Evolutionary conservation across 768 basidiomycete species (phyloP).

Genomic region (Pleurotus platypus): DNA sequence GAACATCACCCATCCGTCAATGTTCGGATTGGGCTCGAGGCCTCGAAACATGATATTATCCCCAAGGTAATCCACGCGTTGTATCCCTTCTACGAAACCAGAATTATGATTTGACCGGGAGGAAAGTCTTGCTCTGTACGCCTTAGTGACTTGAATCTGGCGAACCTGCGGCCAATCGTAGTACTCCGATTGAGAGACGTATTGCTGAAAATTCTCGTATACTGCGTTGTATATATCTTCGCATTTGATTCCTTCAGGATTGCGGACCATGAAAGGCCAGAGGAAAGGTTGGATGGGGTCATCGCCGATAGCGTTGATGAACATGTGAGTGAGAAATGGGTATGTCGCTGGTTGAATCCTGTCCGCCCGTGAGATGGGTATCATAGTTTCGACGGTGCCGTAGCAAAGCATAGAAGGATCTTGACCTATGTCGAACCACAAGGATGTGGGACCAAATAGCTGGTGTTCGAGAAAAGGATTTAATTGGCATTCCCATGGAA

Average conservation of each 20-base stretch:
- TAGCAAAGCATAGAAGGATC: constrained; percentile 21
- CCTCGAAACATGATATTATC: constrained; percentile 47
- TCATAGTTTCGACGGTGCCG: constrained; percentile 22
- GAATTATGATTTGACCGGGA: constrained; percentile 8
- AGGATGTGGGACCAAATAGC: constrained; percentile 32
- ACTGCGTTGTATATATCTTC: constrained; percentile 51
- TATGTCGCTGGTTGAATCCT: constrained; percentile 56
- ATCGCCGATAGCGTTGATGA: constrained; percentile 49
- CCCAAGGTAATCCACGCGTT: constrained; percentile 46
- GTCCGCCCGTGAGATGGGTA: constrained; percentile 32
- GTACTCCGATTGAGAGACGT: constrained; percentile 31
- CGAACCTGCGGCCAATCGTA: constrained; percentile 29
- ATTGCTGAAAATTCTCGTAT: constrained; percentile 37
- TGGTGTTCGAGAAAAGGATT: constrained; percentile 55
- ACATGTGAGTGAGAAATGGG: constrained; percentile 56
- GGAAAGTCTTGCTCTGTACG: constrained; percentile 23
- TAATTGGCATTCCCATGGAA: constrained; percentile 48
- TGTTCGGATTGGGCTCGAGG: constrained; percentile 45
- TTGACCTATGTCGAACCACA: constrained; percentile 48
- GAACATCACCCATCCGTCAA: constrained; percentile 41
- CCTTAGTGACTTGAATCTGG: constrained; percentile 25
- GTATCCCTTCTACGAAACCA: constrained; percentile 19
- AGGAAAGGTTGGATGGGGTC: constrained; percentile 43
- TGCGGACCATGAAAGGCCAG: constrained; percentile 54
- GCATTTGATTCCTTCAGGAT: constrained; percentile 42